phyloP scores from a whole-genome alignment of 2,329 filamentous ascomycete species.

The Tolypocladium cylindrosporum region DNA sequence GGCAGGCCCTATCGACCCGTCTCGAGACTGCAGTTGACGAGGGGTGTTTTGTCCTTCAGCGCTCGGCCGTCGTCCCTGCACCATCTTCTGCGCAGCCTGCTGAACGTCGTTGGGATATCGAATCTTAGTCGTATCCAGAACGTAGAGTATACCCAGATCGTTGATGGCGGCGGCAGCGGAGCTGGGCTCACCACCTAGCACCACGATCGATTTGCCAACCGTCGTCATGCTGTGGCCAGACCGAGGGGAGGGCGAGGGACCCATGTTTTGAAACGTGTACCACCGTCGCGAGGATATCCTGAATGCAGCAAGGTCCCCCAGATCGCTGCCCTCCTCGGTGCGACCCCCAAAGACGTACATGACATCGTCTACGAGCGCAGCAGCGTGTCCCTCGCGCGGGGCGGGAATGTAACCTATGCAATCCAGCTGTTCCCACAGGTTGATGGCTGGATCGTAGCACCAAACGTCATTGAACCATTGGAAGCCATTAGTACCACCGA shows the following conservation, averaged over 20 bases:
- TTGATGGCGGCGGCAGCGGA: slow-evolving; percentile 70
- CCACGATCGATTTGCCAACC: slow-evolving; percentile 83
- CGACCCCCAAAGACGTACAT: slow-evolving; percentile 99
- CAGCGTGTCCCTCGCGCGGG: slow-evolving; percentile 87
- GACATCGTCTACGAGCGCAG: slow-evolving; percentile 87
- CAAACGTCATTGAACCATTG: slow-evolving; percentile 99
- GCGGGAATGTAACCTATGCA: slow-evolving; percentile 97
- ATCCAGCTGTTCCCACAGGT: slow-evolving; percentile 80
- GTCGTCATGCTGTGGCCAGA: slow-evolving; percentile 98
- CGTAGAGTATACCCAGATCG: slow-evolving; percentile 81
- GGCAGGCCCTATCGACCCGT: slow-evolving; percentile 40
- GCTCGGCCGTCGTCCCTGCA: slow-evolving; percentile 33
- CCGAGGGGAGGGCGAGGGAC: slow-evolving; percentile 81
- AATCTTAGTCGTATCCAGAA: slow-evolving; percentile 92
- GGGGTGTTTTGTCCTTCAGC: slow-evolving; percentile 18
- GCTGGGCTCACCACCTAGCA: slow-evolving; percentile 89
- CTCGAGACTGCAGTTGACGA: slow-evolving; percentile 33
- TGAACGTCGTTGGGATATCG: slow-evolving; percentile 76
- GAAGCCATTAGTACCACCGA: slow-evolving; percentile 91
- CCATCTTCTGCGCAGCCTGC: slow-evolving; percentile 24
- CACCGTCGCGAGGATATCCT: slow-evolving; percentile 70
- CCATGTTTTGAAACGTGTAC: slow-evolving; percentile 99
- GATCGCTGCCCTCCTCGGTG: slow-evolving; percentile 83
- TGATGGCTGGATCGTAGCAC: slow-evolving; percentile 79
- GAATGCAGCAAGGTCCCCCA: slow-evolving; percentile 84